These are phyloP conservation scores for Talaromyces amestolkiae DNA, from an alignment of 2,329 filamentous ascomycete genomes.

Conservation along the genomic window DNA sequence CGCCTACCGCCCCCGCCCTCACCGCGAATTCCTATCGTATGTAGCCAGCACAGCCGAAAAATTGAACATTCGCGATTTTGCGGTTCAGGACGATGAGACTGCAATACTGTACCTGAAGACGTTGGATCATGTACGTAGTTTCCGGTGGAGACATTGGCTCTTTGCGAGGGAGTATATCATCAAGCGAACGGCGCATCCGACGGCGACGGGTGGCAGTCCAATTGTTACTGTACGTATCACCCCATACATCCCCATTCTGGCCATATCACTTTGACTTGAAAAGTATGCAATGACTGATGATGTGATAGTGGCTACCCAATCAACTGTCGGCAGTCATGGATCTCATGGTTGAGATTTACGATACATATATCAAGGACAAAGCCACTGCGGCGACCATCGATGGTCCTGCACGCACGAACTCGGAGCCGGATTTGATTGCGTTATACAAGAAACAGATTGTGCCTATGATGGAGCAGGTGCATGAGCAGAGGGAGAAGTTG, in stretches of 20 bases:
- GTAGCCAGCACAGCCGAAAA: slow-evolving; percentile 58
- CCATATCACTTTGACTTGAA: too few species aligned
- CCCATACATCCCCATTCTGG: not conserved
- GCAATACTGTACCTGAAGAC: slow-evolving; percentile 45
- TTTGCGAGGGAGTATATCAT: slow-evolving; percentile 52
- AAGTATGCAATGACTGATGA: too few species aligned
- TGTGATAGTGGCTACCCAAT: slow-evolving; percentile 46
- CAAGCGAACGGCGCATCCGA: slow-evolving; percentile 45
- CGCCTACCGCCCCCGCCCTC: slow-evolving; percentile 82
- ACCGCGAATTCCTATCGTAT: slow-evolving; percentile 77
- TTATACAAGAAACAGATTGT: slow-evolving; percentile 30
- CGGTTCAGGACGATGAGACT: slow-evolving; percentile 39
- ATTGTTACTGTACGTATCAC: slow-evolving; percentile 44
- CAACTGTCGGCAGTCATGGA: slow-evolving; percentile 51
- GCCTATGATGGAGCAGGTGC: slow-evolving; percentile 36
- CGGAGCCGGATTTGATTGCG: slow-evolving; percentile 23
- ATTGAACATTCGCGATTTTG: slow-evolving; percentile 40
- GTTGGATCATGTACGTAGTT: slow-evolving; percentile 49
- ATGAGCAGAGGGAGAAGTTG: slow-evolving; percentile 38
- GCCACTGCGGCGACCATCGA: slow-evolving; percentile 18
- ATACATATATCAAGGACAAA: slow-evolving; percentile 38
- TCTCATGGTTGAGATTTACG: slow-evolving; percentile 47
- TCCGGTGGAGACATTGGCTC: slow-evolving; percentile 51
- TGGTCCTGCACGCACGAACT: slow-evolving; percentile 4
- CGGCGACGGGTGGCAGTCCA: slow-evolving; percentile 49